phyloP scores from a whole-genome alignment of 768 basidiomycete genomes.

The Crassisporium funariophilum region DNA sequence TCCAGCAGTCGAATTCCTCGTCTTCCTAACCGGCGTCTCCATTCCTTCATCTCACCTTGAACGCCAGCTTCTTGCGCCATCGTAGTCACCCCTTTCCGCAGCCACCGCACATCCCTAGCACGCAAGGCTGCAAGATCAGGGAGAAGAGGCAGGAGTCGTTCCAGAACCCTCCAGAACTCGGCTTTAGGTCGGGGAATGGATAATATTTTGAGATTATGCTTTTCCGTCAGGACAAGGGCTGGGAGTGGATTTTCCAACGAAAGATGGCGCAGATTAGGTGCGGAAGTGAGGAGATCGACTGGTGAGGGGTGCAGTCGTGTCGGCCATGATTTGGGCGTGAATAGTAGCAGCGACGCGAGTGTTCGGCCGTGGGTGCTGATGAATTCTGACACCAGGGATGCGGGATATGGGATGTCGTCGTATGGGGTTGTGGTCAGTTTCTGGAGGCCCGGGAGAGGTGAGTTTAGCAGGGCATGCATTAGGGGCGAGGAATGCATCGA shows the following conservation, averaged over 20 bases:
- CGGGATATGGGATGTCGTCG: slow-evolving; percentile 63
- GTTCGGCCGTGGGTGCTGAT: slow-evolving; percentile 58
- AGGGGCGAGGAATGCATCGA: slow-evolving; percentile 70
- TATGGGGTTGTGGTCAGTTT: slow-evolving; percentile 76
- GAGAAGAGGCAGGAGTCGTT: slow-evolving; percentile 54
- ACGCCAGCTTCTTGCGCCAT: slow-evolving; percentile 74
- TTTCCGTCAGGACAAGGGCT: slow-evolving; percentile 34
- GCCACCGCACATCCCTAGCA: slow-evolving; percentile 71
- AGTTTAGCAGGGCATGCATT: slow-evolving; percentile 57
- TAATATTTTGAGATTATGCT: slow-evolving; percentile 58
- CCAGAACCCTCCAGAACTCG: slow-evolving; percentile 59
- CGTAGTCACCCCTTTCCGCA: slow-evolving; percentile 63
- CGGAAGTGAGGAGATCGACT: slow-evolving; percentile 43
- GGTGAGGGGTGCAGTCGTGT: slow-evolving; percentile 60
- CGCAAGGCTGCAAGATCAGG: slow-evolving; percentile 60
- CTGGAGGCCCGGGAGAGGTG: slow-evolving; percentile 61
- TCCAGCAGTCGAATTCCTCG: slow-evolving; percentile 68
- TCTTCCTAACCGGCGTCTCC: slow-evolving; percentile 63
- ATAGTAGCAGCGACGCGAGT: slow-evolving; percentile 64
- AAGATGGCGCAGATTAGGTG: slow-evolving; percentile 64
- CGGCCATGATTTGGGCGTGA: slow-evolving; percentile 72
- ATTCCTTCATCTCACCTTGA: slow-evolving; percentile 79
- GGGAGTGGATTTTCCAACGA: slow-evolving; percentile 76
- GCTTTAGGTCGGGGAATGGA: slow-evolving; percentile 74
- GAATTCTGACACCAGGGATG: slow-evolving; percentile 58